phyloP scores from a whole-genome alignment of 2,329 filamentous ascomycete species.

The Clarireedia paspali region DNA sequence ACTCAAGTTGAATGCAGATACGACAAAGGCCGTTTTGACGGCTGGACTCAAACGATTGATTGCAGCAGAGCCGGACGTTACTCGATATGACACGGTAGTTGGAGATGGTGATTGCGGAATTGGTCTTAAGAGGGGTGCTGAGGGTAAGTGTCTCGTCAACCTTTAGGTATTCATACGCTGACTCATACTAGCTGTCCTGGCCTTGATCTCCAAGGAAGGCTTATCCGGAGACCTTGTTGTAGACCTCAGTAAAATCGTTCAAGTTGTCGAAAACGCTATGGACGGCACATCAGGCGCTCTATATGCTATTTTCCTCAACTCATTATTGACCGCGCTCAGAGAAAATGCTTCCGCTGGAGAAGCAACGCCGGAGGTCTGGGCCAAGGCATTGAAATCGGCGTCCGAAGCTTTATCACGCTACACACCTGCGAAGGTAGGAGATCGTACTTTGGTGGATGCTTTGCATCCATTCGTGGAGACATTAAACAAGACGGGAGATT shows the following conservation, averaged over 20 bases:
- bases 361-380: conserved; percentile 47
- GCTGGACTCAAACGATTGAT: conserved; percentile 52
- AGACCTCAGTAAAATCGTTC: conserved; percentile 52
- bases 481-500: conserved; percentile 55
- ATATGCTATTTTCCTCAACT: conserved; percentile 69
- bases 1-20: conserved; percentile 23
- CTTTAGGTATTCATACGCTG: neutral
- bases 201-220: conserved; percentile 34
- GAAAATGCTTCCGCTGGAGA: conserved; percentile 19
- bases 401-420: conserved; percentile 68
- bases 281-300: conserved; percentile 70
- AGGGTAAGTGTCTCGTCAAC: conserved; percentile 31
- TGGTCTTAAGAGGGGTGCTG: conserved; percentile 61
- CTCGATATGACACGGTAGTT: conserved; percentile 61
- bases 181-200: conserved; percentile 34
- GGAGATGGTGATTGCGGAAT: conserved; percentile 68
- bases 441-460: conserved; percentile 85
- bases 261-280: conserved; percentile 61
- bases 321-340: conserved; percentile 46
- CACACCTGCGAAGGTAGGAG: conserved; percentile 82
- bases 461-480: conserved; percentile 78
- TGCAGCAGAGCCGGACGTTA: conserved; percentile 56
- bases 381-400: conserved; percentile 58
- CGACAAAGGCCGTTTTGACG: conserved; percentile 45
- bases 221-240: conserved; percentile 49